These are phyloP conservation scores for Nidularia pulvinata DNA, from an alignment of 768 basidiomycete species.

Conservation along the genomic window DNA sequence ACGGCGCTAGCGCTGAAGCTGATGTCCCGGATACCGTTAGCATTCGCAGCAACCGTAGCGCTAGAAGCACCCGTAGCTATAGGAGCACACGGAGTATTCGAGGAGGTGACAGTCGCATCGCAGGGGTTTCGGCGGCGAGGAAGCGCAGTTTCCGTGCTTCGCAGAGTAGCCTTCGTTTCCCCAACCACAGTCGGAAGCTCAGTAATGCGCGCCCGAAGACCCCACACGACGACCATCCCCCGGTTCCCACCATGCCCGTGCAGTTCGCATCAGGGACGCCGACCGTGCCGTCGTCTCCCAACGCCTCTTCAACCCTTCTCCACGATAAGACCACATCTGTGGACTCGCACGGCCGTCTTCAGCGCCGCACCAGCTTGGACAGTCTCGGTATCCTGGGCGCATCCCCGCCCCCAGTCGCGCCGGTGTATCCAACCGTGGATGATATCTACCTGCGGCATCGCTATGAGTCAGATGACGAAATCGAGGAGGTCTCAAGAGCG, in stretches of 20 bases:
- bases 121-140: slow-evolving; percentile 62
- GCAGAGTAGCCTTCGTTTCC: slow-evolving; percentile 66
- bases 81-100: slow-evolving; percentile 29
- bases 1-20: slow-evolving; percentile 15
- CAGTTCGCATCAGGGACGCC: slow-evolving; percentile 22
- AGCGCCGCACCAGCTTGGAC: slow-evolving; percentile 2
- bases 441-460: background rate
- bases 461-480: background rate
- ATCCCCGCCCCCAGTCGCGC: background rate
- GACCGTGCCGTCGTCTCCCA: slow-evolving; percentile 3
- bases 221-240: slow-evolving; percentile 18
- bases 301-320: slow-evolving; percentile 7
- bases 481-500: background rate
- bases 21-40: slow-evolving; percentile 36
- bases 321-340: background rate
- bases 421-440: background rate
- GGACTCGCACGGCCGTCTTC: background rate
- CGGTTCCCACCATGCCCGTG: slow-evolving; percentile 27
- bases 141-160: slow-evolving; percentile 64
- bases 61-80: slow-evolving; percentile 26
- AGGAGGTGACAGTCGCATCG: slow-evolving; percentile 24
- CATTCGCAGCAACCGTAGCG: slow-evolving; percentile 29
- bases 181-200: slow-evolving; percentile 23
- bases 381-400: background rate
- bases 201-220: slow-evolving; percentile 11